Base-by-base conservation (phyloP, 768 basidiomycete species). In the Mycena indigotica region DNA sequence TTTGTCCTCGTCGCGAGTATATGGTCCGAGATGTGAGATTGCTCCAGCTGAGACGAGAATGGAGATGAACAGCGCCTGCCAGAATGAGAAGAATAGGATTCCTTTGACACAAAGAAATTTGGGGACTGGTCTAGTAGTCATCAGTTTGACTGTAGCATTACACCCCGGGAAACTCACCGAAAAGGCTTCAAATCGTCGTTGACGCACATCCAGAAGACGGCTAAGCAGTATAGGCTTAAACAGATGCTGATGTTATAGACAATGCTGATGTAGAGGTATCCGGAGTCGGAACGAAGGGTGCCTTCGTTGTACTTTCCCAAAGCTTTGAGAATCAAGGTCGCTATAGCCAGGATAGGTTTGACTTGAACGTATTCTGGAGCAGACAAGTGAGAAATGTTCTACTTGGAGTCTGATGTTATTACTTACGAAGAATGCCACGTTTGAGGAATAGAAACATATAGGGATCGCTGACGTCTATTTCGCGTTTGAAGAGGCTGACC, bases 21-120 rank as follows among this genome's bases (percentile, higher is more conserved):
- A 95, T 13, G 91, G 89, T 3, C 95, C 95, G 45, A 97, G 83
- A 50, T 80, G 81, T 30, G 77, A 85, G 69, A 98, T 91, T 50
- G 78, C 81, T 8, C 87, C 82, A 0, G 88, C 79, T 2, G 93
- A 89, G 46, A 95, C 96, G n/a, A 98, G 81, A 65, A 91, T 82
- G 28, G 94, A 95, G 50, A 99, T 83, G 45, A 67, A 83, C 50
- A 96, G 83, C 21, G 90, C 86, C 70, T 99, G 97, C 97, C 97
- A 99, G 77, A 99, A 99, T 2, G 92, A 95, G 73, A 97, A 96
- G 80, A 98, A 98, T 21, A 99, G 80, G 64, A 99, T 94, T 44
- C 96, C 96, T 70, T 99, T 99, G 64, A 99, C 95, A 69, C 95
- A 99, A 25, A 98, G 86, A 73, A 99, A 99, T 72, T 99, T 99